Percentiles rank a stretch among this genome's conserved stretches.
phyloP scores from a whole-genome alignment of 495 filamentous ascomycete species.

The Aspergillus asperescens region DNA sequence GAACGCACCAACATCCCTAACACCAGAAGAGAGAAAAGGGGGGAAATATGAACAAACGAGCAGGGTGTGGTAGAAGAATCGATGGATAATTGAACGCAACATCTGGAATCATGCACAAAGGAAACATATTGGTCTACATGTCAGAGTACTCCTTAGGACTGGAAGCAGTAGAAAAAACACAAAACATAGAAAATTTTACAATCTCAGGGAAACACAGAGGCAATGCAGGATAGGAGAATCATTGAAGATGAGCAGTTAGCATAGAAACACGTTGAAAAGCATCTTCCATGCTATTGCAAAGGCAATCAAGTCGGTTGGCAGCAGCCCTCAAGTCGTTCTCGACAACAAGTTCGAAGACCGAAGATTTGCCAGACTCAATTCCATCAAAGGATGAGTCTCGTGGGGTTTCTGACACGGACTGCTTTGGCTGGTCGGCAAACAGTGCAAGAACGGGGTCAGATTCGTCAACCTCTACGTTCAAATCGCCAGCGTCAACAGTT shows the following conservation, averaged over 20 bases:
- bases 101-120: slow-evolving; percentile 26
- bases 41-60: too few species aligned
- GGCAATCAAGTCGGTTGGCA: slow-evolving; percentile 36
- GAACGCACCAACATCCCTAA: neutral
- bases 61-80: too few species aligned
- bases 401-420: slow-evolving; percentile 10
- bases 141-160: slow-evolving; percentile 5
- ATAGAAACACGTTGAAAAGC: slow-evolving; percentile 44
- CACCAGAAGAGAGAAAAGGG: slow-evolving; percentile 6
- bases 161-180: slow-evolving; percentile 4
- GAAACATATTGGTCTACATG: slow-evolving; percentile 21
- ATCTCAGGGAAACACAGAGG: slow-evolving; percentile 17
- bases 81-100: too few species aligned
- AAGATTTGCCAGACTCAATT: slow-evolving; percentile 53
- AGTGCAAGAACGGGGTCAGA: slow-evolving; percentile 56
- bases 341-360: slow-evolving; percentile 56
- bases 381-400: slow-evolving; percentile 46
- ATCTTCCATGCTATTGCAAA: slow-evolving; percentile 49
- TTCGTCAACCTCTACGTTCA: slow-evolving; percentile 53
- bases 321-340: slow-evolving; percentile 34
- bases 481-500: slow-evolving; percentile 29
- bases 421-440: slow-evolving; percentile 46
- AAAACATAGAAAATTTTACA: slow-evolving; percentile 11
- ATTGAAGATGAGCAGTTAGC: slow-evolving; percentile 44
- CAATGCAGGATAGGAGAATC: slow-evolving; percentile 38